Evolutionary conservation across 1,284 basidiomycete genomes (phyloP).

Genomic region (Mycena citricolor): DNA sequence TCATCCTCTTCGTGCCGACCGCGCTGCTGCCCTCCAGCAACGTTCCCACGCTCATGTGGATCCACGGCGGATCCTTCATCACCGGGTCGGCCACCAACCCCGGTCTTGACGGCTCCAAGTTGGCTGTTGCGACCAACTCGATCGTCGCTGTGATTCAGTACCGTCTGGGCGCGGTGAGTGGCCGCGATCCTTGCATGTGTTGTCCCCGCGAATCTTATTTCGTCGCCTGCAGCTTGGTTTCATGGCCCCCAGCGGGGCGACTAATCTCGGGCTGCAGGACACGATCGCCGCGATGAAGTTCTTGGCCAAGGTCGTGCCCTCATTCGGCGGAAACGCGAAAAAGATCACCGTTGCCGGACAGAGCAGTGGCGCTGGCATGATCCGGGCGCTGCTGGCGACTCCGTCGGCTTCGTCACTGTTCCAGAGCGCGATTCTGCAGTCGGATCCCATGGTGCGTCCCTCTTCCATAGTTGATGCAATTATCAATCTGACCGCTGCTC

Average conservation of each 20-base stretch:
- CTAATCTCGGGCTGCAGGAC: slow-evolving; percentile 75
- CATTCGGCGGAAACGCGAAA: slow-evolving; percentile 66
- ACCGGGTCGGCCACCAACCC: slow-evolving; percentile 70
- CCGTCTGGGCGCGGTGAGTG: slow-evolving; percentile 73
- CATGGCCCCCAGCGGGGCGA: slow-evolving; percentile 64
- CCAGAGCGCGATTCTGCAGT: slow-evolving; percentile 76
- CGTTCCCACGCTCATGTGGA: slow-evolving; percentile 68
- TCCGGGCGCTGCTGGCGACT: slow-evolving; percentile 70
- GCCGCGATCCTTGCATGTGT: not conserved
- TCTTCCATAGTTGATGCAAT: slow-evolving; percentile 1
- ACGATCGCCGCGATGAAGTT: slow-evolving; percentile 69
- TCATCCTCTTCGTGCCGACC: slow-evolving; percentile 70
- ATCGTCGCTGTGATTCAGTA: slow-evolving; percentile 86
- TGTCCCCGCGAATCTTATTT: slow-evolving; percentile 4
- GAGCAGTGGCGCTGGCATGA: slow-evolving; percentile 80
- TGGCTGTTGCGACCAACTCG: slow-evolving; percentile 72
- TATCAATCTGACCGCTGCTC: not conserved
- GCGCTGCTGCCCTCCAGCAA: slow-evolving; percentile 33
- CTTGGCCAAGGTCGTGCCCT: slow-evolving; percentile 56
- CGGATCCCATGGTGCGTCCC: slow-evolving; percentile 74
- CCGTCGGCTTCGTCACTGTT: slow-evolving; percentile 70
- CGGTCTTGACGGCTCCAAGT: slow-evolving; percentile 76
- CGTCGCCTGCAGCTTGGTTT: slow-evolving; percentile 62
- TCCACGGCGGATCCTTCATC: slow-evolving; percentile 85
- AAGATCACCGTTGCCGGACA: slow-evolving; percentile 86